A percentile compares a stretch with the other conserved stretches of the same genome.
These are phyloP conservation scores for Marasmius tenuissimus DNA, from an alignment of 1,284 basidiomycete species.

Conservation along the genomic window DNA sequence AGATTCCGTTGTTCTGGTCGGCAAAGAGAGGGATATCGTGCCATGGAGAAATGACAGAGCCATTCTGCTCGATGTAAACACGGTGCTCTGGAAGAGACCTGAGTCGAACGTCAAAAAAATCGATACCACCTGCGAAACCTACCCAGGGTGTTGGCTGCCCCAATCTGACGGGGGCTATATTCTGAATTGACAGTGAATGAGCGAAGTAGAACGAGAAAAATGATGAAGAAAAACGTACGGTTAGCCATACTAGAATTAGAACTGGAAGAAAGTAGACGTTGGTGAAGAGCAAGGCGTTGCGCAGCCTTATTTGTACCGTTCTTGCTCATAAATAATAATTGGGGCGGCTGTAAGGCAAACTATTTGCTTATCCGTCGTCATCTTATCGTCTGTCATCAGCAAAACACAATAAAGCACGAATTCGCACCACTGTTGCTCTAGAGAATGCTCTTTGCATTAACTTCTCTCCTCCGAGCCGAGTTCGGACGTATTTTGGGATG, in stretches of 20 bases:
- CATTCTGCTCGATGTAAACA: conserved; percentile 89
- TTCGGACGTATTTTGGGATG: neutral
- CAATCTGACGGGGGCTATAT: conserved; percentile 78
- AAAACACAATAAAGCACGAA: neutral
- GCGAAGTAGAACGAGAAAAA: conserved; percentile 12
- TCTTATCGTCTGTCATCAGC: conserved; percentile 10
- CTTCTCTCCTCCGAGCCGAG: neutral
- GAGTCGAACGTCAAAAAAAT: conserved; percentile 14
- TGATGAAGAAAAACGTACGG: conserved; percentile 41
- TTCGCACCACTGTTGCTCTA: conserved; percentile 9
- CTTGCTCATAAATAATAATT: conserved; percentile 27
- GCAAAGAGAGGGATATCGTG: conserved; percentile 97
- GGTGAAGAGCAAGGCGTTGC: conserved; percentile 58
- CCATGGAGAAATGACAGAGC: conserved; percentile 86
- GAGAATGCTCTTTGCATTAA: conserved; percentile 4
- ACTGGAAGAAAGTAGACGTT: conserved; percentile 52
- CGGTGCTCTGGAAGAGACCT: conserved; percentile 75
- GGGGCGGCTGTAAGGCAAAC: conserved; percentile 2
- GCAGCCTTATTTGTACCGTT: conserved; percentile 35
- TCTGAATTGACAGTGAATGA: conserved; percentile 38
- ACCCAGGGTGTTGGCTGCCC: conserved; percentile 93
- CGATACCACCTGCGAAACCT: conserved; percentile 22
- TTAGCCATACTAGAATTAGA: conserved; percentile 51
- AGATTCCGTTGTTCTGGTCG: conserved; percentile 88
- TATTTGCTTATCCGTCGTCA: conserved; percentile 3